These are phyloP conservation scores for Sanghuangporus weigelae DNA, from an alignment of 1,284 basidiomycete species.

Conservation along the genomic window DNA sequence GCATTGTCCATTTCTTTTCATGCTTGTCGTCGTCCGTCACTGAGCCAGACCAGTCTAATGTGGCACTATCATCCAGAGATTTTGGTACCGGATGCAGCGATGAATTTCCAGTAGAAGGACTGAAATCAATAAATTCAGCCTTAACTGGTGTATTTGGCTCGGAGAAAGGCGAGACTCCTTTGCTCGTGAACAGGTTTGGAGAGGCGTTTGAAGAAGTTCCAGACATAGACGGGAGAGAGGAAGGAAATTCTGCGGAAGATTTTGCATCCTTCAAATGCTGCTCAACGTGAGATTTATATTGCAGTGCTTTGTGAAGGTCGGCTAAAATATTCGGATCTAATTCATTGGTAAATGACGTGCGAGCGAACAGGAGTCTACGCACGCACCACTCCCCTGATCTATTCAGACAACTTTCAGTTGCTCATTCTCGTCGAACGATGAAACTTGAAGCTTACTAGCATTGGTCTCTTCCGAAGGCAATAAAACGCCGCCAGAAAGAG, in stretches of 20 bases:
- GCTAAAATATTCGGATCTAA: slow-evolving; percentile 19
- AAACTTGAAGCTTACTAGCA: slow-evolving; percentile 2
- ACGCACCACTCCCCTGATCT: slow-evolving; percentile 17
- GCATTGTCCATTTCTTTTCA: slow-evolving; percentile 58
- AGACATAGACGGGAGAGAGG: slow-evolving; percentile 23
- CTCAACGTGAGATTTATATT: slow-evolving; percentile 17
- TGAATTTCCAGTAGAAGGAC: slow-evolving; percentile 50
- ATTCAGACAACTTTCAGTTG: neutral
- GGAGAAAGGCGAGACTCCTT: slow-evolving; percentile 12
- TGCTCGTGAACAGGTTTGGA: slow-evolving; percentile 31
- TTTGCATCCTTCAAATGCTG: slow-evolving; percentile 19
- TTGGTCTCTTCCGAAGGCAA: slow-evolving; percentile 6
- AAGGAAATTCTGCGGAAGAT: slow-evolving; percentile 28
- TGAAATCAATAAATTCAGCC: slow-evolving; percentile 50
- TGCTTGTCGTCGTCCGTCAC: slow-evolving; percentile 46
- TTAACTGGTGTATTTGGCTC: slow-evolving; percentile 33
- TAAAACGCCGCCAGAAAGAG: neutral
- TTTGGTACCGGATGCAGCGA: slow-evolving; percentile 52
- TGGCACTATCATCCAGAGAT: slow-evolving; percentile 59
- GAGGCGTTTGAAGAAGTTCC: slow-evolving; percentile 23
- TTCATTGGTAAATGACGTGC: neutral
- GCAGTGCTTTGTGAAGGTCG: slow-evolving; percentile 16
- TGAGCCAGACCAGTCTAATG: slow-evolving; percentile 61
- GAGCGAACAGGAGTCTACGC: slow-evolving; percentile 16
- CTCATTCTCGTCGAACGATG: neutral